Conservation (phyloP, 2,329 filamentous ascomycete species). For the Scleromitrula shiraiana region DNA sequence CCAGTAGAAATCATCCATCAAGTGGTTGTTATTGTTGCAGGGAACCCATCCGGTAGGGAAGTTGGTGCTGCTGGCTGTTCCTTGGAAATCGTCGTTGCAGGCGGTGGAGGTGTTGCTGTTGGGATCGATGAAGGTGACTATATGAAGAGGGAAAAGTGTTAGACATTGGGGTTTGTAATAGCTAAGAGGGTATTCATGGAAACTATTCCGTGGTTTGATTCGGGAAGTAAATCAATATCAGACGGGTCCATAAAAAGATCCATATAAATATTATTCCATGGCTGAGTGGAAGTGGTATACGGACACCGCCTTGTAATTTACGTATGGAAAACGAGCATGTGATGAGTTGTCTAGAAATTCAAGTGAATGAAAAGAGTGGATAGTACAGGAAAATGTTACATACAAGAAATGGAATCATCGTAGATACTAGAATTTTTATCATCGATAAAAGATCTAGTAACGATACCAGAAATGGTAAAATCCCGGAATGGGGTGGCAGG, state of each 20-base stretch:
- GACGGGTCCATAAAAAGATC: too few species aligned
- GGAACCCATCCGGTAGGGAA: slow-evolving; percentile 13
- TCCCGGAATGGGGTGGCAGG: neutral
- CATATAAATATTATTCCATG: too few species aligned
- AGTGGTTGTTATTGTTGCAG: slow-evolving; percentile 10
- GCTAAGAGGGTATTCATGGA: slow-evolving; percentile 14
- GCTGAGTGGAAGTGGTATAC: too few species aligned
- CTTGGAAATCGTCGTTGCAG: slow-evolving; percentile 20
- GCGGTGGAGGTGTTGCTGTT: slow-evolving; percentile 25
- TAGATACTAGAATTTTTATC: neutral
- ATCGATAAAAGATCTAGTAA: slow-evolving; percentile 5
- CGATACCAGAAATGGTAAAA: neutral
- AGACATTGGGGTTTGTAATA: slow-evolving; percentile 1
- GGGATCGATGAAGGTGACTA: slow-evolving; percentile 24
- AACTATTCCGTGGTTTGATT: too few species aligned
- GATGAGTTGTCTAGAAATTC: slow-evolving; percentile 5
- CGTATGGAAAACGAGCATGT: too few species aligned
- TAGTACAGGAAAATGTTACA: slow-evolving; percentile 3
- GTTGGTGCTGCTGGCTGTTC: slow-evolving; percentile 11
- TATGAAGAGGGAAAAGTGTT: neutral
- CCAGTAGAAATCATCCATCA: slow-evolving; percentile 18
- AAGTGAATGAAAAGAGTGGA: slow-evolving; percentile 12
- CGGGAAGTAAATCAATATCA: too few species aligned
- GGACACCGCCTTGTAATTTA: too few species aligned
- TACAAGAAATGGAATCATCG: slow-evolving; percentile 8